These are phyloP conservation scores for Cryptococcus deneoformans DNA, from an alignment of 1,284 basidiomycete species.

Conservation along the genomic window DNA sequence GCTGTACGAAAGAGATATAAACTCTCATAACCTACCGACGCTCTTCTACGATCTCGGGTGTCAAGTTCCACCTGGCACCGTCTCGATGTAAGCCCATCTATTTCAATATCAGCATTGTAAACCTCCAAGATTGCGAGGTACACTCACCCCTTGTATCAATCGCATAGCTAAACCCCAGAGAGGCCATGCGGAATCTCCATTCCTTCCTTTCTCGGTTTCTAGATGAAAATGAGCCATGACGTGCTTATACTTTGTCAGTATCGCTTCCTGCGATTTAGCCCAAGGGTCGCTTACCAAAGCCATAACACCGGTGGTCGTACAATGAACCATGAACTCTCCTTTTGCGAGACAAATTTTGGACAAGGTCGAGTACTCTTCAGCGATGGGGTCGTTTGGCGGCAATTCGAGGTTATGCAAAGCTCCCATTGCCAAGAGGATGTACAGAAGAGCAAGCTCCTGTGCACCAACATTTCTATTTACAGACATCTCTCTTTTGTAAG, in stretches of 20 bases:
- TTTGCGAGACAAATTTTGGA: constrained; percentile 34
- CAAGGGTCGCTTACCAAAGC: constrained; percentile 10
- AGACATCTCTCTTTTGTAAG: constrained; percentile 4
- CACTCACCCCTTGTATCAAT: constrained; percentile 30
- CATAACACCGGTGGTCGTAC: constrained; percentile 38
- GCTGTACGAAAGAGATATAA: not conserved
- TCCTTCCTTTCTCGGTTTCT: constrained; percentile 32
- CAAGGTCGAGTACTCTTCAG: constrained; percentile 31
- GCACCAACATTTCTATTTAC: constrained; percentile 4
- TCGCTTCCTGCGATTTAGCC: not conserved
- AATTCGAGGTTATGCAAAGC: constrained; percentile 38
- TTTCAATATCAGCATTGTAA: not conserved
- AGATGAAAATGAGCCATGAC: constrained; percentile 25
- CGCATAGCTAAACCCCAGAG: constrained; percentile 40
- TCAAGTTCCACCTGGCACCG: constrained; percentile 40
- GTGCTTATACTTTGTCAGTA: constrained; percentile 4
- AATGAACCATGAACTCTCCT: constrained; percentile 36
- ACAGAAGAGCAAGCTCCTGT: constrained; percentile 39
- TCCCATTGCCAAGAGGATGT: constrained; percentile 40
- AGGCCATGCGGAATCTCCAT: constrained; percentile 40
- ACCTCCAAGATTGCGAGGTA: not conserved
- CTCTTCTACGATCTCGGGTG: constrained; percentile 31
- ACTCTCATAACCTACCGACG: constrained; percentile 14
- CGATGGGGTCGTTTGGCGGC: constrained; percentile 31
- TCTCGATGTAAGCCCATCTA: constrained; percentile 46